Conservation (phyloP, 306 rosid species). For the Benincasa hispida region DNA sequence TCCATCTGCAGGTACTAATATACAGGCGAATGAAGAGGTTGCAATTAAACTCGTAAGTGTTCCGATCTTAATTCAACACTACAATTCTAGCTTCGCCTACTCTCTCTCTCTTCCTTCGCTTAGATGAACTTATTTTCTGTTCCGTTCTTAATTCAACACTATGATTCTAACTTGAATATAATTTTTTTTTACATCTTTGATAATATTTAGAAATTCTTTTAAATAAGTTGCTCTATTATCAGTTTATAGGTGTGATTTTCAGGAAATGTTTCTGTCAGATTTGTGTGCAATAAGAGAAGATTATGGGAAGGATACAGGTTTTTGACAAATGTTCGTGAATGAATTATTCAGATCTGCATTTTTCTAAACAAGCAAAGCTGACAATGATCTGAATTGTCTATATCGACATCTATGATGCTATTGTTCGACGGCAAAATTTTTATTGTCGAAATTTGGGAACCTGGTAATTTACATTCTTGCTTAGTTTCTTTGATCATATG, state of each 20-base stretch:
- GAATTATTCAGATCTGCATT: background rate
- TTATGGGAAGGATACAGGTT: slow-evolving; percentile 4
- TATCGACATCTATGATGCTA: background rate
- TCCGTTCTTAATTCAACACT: too few species aligned
- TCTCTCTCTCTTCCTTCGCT: too few species aligned
- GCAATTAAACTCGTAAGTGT: too few species aligned
- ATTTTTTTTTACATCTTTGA: background rate
- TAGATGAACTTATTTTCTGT: too few species aligned
- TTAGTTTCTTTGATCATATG: background rate
- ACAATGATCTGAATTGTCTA: background rate
- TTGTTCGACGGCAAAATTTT: background rate
- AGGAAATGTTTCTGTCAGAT: slow-evolving; percentile 19
- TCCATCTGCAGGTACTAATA: too few species aligned
- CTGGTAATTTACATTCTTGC: background rate
- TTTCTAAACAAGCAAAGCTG: background rate
- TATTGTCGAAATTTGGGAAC: background rate
- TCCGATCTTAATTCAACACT: too few species aligned
- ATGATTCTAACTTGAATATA: too few species aligned
- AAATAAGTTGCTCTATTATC: slow-evolving; percentile 15
- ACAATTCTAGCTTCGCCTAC: too few species aligned
- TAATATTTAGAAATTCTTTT: background rate
- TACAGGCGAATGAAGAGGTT: too few species aligned
- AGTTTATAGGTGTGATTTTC: slow-evolving; percentile 29
- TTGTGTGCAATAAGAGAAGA: slow-evolving; percentile 18
- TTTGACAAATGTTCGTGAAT: background rate